Conservation (phyloP, 2,329 filamentous ascomycete genomes). For the Chaetothyriales sp. region DNA sequence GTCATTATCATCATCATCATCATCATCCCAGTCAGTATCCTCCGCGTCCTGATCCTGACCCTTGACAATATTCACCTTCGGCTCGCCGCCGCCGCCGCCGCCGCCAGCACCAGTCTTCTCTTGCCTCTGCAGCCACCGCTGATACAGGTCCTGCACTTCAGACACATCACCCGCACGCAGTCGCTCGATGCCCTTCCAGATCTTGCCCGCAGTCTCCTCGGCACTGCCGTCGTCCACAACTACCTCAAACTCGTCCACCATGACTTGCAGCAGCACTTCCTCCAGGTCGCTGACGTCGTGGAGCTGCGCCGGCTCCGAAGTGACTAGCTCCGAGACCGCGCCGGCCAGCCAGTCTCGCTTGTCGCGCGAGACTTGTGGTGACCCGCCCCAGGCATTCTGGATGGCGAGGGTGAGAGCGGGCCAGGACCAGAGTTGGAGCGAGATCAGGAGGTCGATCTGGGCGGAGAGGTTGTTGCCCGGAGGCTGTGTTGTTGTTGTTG, state of each 20-base stretch:
- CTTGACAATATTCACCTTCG: conserved; percentile 15
- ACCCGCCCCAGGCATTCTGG: conserved; percentile 63
- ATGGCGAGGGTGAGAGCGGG: conserved; percentile 75
- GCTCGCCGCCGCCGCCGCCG: too few species aligned
- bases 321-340: conserved; percentile 65
- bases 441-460: conserved; percentile 74
- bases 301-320: conserved; percentile 33
- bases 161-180: conserved; percentile 20
- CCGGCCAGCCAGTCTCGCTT: conserved; percentile 97
- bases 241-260: conserved; percentile 92
- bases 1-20: conserved; percentile 26
- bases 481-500: conserved; percentile 1
- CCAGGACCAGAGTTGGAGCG: conserved; percentile 76
- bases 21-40: conserved; percentile 43
- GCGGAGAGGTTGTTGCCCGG: conserved; percentile 40
- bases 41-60: conserved; percentile 34
- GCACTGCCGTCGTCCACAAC: conserved; percentile 81
- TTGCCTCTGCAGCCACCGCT: conserved; percentile 26
- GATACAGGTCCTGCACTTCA: conserved; percentile 46
- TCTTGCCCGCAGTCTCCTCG: conserved; percentile 54
- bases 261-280: conserved; percentile 69
- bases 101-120: too few species aligned
- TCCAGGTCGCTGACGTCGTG: conserved; percentile 70
- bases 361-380: conserved; percentile 49
- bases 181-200: conserved; percentile 53